A percentile compares a stretch with the other conserved stretches of the same genome.
Conservation (phyloP, 2,329 filamentous ascomycete species). For the Hirsutella rhossiliensis region DNA sequence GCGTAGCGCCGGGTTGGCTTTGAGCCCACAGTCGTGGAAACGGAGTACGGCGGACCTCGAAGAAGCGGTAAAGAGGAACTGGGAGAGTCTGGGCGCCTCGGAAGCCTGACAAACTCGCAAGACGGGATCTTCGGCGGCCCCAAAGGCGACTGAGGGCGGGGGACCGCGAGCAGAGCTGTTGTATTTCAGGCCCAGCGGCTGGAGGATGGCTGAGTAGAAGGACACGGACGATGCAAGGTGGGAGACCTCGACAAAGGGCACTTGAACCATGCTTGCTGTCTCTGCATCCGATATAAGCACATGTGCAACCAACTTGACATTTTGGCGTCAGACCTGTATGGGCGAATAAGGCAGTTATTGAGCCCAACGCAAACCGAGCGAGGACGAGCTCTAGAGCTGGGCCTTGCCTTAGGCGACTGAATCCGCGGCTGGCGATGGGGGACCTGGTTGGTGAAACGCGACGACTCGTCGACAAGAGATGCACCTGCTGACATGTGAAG, state of each 20-base stretch:
- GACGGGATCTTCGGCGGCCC: constrained; percentile 20
- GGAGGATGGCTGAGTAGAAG: constrained; percentile 70
- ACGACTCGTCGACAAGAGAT: too few species aligned
- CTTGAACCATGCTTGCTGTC: constrained; percentile 17
- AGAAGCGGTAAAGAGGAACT: constrained; percentile 56
- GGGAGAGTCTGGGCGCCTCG: constrained; percentile 24
- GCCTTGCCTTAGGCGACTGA: too few species aligned
- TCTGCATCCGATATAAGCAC: not conserved
- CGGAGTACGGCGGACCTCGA: constrained; percentile 53
- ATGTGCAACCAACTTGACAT: too few species aligned
- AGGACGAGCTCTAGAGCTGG: too few species aligned
- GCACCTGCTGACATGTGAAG: too few species aligned
- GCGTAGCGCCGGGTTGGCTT: constrained; percentile 41
- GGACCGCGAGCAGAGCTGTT: constrained; percentile 5
- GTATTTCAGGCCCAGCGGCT: constrained; percentile 66
- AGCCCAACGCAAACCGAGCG: too few species aligned
- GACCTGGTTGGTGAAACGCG: too few species aligned
- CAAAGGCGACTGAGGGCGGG: constrained; percentile 30
- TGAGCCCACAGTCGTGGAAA: constrained; percentile 60
- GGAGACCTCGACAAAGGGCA: constrained; percentile 52
- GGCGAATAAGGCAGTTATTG: too few species aligned
- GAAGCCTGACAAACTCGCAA: constrained; percentile 33
- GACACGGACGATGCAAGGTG: constrained; percentile 70
- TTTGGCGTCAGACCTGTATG: too few species aligned
- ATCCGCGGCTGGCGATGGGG: too few species aligned